Percentiles rank a stretch among this genome's conserved stretches.
These are phyloP conservation scores for Neoarthrinium moseri DNA, from an alignment of 2,329 filamentous ascomycete species.

Conservation along the genomic window DNA sequence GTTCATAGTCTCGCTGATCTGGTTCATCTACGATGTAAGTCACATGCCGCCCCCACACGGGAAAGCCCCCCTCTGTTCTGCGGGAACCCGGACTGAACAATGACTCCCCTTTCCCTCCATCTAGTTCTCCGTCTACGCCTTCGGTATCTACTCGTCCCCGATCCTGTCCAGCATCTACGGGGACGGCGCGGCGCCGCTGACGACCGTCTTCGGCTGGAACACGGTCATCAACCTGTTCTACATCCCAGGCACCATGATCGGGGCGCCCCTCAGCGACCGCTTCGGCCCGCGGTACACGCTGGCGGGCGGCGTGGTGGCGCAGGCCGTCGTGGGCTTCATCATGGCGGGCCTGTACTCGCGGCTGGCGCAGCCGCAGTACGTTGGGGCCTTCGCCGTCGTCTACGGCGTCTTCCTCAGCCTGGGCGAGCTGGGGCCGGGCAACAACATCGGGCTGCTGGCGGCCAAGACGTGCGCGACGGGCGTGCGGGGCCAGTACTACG, in stretches of 20 bases:
- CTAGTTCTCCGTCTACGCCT: conserved; percentile 78
- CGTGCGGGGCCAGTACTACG: conserved; percentile 74
- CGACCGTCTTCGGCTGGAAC: conserved; percentile 83
- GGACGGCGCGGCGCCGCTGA: conserved; percentile 58
- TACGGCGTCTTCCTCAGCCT: conserved; percentile 77
- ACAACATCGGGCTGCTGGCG: conserved; percentile 86
- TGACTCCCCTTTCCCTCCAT: no score
- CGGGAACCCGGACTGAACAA: no score
- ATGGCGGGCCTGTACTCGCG: conserved; percentile 78
- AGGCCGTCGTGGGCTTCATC: conserved; percentile 80
- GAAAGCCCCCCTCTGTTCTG: neutral
- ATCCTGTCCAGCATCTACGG: conserved; percentile 69
- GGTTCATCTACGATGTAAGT: conserved; percentile 78
- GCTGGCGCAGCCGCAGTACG: conserved; percentile 64
- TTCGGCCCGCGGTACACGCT: conserved; percentile 77
- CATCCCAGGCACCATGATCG: conserved; percentile 76
- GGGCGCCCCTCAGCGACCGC: conserved; percentile 74
- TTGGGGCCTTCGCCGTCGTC: conserved; percentile 75
- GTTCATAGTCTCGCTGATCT: conserved; percentile 69
- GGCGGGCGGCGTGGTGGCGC: conserved; percentile 65
- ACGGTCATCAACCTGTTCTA: conserved; percentile 88
- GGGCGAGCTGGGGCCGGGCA: conserved; percentile 81
- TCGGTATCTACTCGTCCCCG: conserved; percentile 78
- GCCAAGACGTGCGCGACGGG: conserved; percentile 87
- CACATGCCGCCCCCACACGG: neutral